These are phyloP conservation scores for Lentinus brumalis DNA, from an alignment of 768 basidiomycete genomes.

Conservation along the genomic window DNA sequence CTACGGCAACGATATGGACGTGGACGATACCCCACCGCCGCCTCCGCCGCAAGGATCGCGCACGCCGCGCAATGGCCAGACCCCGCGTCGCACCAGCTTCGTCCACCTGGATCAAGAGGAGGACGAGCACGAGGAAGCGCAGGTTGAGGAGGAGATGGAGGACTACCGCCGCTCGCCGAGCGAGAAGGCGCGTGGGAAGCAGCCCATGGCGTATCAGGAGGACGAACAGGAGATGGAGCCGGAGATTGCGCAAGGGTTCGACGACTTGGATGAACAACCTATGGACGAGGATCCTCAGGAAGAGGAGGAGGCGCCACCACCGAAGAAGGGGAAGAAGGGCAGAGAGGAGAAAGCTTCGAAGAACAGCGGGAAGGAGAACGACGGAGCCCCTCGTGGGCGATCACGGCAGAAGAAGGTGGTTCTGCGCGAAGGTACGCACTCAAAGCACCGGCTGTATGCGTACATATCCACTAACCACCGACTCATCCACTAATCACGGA, in stretches of 20 bases:
- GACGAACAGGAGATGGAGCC: constrained; percentile 38
- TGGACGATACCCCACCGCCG: constrained; percentile 6
- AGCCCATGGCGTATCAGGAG: constrained; percentile 31
- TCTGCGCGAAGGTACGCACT: constrained; percentile 28
- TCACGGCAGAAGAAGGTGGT: constrained; percentile 19
- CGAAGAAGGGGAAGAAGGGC: constrained; percentile 20
- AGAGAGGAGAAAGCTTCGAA: constrained; percentile 25
- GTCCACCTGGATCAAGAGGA: constrained; percentile 49
- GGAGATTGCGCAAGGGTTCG: constrained; percentile 43
- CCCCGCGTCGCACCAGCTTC: constrained; percentile 38
- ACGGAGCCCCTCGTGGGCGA: constrained; percentile 17
- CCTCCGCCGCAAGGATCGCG: constrained; percentile 1
- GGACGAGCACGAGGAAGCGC: constrained; percentile 44
- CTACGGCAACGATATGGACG: constrained; percentile 17
- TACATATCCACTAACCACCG: neutral
- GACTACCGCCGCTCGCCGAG: constrained; percentile 13
- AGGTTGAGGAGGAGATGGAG: constrained; percentile 22
- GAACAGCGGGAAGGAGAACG: constrained; percentile 38
- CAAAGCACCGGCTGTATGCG: neutral
- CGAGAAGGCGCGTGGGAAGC: constrained; percentile 25
- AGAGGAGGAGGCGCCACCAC: constrained; percentile 28
- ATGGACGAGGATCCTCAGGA: constrained; percentile 26
- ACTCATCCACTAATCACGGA: neutral
- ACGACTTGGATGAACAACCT: constrained; percentile 25
- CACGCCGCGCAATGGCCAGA: constrained; percentile 3